A percentile compares a stretch with the other conserved stretches of the same genome.
phyloP scores from a whole-genome alignment of 2,329 filamentous ascomycete species.

The Cylindrodendrum hubeiense region DNA sequence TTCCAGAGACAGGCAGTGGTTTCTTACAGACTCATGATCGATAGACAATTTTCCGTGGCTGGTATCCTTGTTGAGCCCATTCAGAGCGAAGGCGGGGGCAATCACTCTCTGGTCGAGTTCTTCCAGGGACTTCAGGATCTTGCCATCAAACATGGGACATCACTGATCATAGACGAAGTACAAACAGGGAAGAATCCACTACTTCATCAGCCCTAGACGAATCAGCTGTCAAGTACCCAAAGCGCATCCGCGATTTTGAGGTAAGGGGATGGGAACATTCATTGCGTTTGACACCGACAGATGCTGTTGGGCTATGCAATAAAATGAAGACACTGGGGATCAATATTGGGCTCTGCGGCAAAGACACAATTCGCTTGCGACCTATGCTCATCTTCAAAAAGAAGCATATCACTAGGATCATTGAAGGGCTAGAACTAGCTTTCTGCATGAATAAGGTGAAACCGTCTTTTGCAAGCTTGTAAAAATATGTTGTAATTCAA shows the following conservation, averaged over 20 bases:
- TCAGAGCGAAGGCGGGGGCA: slow-evolving; percentile 86
- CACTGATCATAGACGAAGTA: slow-evolving; percentile 87
- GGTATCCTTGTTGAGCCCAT: slow-evolving; percentile 84
- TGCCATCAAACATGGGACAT: slow-evolving; percentile 75
- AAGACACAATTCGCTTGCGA: slow-evolving; percentile 7
- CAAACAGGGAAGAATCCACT: slow-evolving; percentile 76
- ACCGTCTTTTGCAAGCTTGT: no score
- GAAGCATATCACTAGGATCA: neutral
- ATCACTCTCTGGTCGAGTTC: slow-evolving; percentile 83
- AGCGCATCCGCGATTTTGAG: slow-evolving; percentile 87
- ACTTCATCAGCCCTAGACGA: no score
- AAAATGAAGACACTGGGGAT: slow-evolving; percentile 66
- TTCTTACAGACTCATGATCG: no score
- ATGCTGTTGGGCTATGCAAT: slow-evolving; percentile 83
- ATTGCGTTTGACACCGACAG: slow-evolving; percentile 76
- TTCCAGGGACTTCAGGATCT: slow-evolving; percentile 81
- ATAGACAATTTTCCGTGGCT: slow-evolving; percentile 76
- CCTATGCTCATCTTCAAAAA: slow-evolving; percentile 17
- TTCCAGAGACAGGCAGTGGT: no score
- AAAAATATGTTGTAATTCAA: no score
- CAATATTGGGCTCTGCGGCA: slow-evolving; percentile 10
- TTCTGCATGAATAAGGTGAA: no score
- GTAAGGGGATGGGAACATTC: slow-evolving; percentile 90
- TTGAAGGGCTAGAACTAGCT: no score
- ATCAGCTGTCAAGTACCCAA: no score